phyloP scores from a whole-genome alignment of 495 filamentous ascomycete species.

The Aspergillus ellipticus region DNA sequence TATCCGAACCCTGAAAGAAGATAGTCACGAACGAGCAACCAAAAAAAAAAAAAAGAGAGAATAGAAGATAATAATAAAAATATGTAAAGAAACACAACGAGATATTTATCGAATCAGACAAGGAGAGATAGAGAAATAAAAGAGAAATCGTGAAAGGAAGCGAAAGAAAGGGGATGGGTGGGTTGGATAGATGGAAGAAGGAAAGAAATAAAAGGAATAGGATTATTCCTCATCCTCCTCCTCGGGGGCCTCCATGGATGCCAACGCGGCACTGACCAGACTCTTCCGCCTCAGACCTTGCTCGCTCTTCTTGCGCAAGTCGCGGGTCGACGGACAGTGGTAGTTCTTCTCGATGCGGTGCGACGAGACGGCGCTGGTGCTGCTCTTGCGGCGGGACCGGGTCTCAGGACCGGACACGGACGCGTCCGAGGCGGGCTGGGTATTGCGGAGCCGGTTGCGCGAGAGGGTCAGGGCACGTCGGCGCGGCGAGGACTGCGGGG shows the following conservation, averaged over 20 bases:
- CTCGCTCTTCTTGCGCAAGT: constrained; percentile 37
- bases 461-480: constrained; percentile 24
- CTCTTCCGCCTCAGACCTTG: constrained; percentile 42
- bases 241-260: constrained; percentile 26
- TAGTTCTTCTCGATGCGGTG: constrained; percentile 42
- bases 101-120: too few species aligned
- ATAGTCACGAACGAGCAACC: background rate
- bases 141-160: background rate
- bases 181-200: background rate
- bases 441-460: constrained; percentile 26
- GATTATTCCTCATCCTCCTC: constrained; percentile 4
- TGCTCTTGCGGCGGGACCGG: constrained; percentile 28
- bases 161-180: background rate
- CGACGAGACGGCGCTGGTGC: constrained; percentile 19
- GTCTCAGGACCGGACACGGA: background rate
- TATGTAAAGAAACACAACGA: background rate
- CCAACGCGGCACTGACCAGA: constrained; percentile 43
- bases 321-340: constrained; percentile 22
- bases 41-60: background rate
- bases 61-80: too few species aligned
- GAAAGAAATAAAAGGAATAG: background rate
- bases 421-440: constrained; percentile 7
- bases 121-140: background rate
- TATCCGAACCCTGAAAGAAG: constrained; percentile 4
- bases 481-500: constrained; percentile 33